These are phyloP conservation scores for Phylloporus gajari DNA, from an alignment of 1,284 basidiomycete species.

Conservation along the genomic window DNA sequence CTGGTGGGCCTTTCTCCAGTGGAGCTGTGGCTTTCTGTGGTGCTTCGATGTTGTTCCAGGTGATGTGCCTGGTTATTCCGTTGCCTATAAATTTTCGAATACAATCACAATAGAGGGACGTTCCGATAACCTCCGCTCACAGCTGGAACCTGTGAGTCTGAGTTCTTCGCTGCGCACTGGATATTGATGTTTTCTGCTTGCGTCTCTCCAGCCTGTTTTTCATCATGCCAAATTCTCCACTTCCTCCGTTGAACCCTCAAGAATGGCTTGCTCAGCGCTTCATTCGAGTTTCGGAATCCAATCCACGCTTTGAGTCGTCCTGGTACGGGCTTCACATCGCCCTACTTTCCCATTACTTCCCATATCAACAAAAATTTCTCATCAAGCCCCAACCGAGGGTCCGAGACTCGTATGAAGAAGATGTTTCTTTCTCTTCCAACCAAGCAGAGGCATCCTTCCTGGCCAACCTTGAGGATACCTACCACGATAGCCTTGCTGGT, in stretches of 20 bases:
- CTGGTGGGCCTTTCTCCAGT: background rate
- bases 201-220: too few species aligned
- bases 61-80: too few species aligned
- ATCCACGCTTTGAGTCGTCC: background rate
- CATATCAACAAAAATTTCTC: slow-evolving; percentile 7
- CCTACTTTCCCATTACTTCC: slow-evolving; percentile 3
- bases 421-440: background rate
- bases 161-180: too few species aligned
- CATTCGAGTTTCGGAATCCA: background rate
- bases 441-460: background rate
- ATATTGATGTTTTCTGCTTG: too few species aligned
- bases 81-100: too few species aligned
- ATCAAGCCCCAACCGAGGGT: slow-evolving; percentile 8
- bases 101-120: too few species aligned
- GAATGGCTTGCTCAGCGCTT: background rate
- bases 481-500: background rate
- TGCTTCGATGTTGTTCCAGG: too few species aligned
- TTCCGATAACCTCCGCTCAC: too few species aligned
- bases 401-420: background rate
- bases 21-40: too few species aligned
- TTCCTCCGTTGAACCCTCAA: background rate
- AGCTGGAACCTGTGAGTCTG: too few species aligned
- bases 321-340: slow-evolving; percentile 8
- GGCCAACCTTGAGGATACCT: background rate
- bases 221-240: too few species aligned